Percentiles rank a stretch among this genome's conserved stretches.
phyloP scores from a whole-genome alignment of 2,329 filamentous ascomycete species.

The Coleophoma cylindrospora region DNA sequence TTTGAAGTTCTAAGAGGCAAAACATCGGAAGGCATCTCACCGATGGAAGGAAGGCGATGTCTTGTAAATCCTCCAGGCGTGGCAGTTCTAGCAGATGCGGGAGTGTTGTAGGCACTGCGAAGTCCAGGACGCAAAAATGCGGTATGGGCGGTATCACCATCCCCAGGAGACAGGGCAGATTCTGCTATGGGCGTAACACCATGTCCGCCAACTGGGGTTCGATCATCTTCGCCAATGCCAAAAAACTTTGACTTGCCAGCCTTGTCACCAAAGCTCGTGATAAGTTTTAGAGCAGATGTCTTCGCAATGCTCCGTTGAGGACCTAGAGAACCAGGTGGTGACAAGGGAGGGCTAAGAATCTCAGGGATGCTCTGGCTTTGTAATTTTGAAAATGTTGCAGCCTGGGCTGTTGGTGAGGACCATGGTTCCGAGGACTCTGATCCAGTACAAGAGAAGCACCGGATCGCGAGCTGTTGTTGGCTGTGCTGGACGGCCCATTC shows the following conservation, averaged over 20 bases:
- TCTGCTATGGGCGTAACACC: constrained; percentile 87
- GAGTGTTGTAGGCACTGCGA: constrained; percentile 65
- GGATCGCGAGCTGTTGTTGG: constrained; percentile 84
- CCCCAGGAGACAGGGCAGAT: constrained; percentile 68
- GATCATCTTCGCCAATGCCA: constrained; percentile 47
- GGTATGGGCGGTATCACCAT: constrained; percentile 56
- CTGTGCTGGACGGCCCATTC: constrained; percentile 84
- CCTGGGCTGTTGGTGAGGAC: constrained; percentile 76
- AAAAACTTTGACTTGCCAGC: constrained; percentile 61
- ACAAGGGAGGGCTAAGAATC: constrained; percentile 66
- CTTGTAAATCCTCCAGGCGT: constrained; percentile 56
- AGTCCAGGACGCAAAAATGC: constrained; percentile 64
- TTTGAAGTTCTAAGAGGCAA: constrained; percentile 34
- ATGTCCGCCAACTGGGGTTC: constrained; percentile 68
- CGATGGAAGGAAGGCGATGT: constrained; percentile 71
- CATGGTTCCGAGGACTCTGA: constrained; percentile 81
- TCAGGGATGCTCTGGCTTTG: constrained; percentile 55
- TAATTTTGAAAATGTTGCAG: constrained; percentile 50
- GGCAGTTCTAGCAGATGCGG: constrained; percentile 59
- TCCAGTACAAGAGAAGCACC: constrained; percentile 89
- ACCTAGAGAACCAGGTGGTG: constrained; percentile 60
- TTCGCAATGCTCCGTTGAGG: constrained; percentile 66
- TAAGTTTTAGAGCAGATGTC: constrained; percentile 80
- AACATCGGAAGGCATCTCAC: constrained; percentile 56
- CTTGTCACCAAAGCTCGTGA: constrained; percentile 76